These are phyloP conservation scores for Tolypocladium pustulatum DNA, from an alignment of 2,329 filamentous ascomycete genomes.

Conservation along the genomic window DNA sequence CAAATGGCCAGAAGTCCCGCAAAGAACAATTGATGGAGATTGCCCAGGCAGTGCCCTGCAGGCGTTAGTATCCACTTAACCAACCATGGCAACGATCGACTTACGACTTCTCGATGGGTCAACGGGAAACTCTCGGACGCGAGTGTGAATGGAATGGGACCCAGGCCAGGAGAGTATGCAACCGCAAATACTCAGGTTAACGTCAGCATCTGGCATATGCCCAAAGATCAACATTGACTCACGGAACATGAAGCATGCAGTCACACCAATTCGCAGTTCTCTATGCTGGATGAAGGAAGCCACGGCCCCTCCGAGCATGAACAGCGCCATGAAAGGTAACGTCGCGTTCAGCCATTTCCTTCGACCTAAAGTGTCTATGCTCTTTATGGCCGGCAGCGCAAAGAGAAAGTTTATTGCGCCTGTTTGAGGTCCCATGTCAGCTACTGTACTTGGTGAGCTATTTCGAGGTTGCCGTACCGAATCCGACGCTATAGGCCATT, in stretches of 20 bases:
- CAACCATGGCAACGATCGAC: neutral
- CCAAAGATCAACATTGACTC: neutral
- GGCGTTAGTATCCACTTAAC: constrained; percentile 1
- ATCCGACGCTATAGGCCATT: constrained; percentile 20
- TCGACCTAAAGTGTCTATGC: constrained; percentile 26
- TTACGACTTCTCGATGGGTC: constrained; percentile 33
- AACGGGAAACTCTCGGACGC: constrained; percentile 40
- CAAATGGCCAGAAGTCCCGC: constrained; percentile 33
- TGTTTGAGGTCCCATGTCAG: neutral
- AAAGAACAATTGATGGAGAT: constrained; percentile 37
- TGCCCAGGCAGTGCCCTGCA: constrained; percentile 32
- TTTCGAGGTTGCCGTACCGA: constrained; percentile 11
- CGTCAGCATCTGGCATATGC: neutral
- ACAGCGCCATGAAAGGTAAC: constrained; percentile 30
- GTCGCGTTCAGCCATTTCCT: constrained; percentile 32
- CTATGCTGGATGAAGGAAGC: constrained; percentile 15
- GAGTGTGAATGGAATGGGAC: constrained; percentile 38
- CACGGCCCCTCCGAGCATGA: constrained; percentile 27
- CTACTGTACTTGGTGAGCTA: neutral
- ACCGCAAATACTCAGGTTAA: constrained; percentile 24
- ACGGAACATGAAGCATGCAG: constrained; percentile 26
- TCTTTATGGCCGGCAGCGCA: constrained; percentile 24
- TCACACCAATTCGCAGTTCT: constrained; percentile 14
- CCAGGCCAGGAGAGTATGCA: constrained; percentile 29
- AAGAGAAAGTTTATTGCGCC: constrained; percentile 31